Conservation (phyloP, 345 rosid species). For the Eucalyptus pauciflora region DNA sequence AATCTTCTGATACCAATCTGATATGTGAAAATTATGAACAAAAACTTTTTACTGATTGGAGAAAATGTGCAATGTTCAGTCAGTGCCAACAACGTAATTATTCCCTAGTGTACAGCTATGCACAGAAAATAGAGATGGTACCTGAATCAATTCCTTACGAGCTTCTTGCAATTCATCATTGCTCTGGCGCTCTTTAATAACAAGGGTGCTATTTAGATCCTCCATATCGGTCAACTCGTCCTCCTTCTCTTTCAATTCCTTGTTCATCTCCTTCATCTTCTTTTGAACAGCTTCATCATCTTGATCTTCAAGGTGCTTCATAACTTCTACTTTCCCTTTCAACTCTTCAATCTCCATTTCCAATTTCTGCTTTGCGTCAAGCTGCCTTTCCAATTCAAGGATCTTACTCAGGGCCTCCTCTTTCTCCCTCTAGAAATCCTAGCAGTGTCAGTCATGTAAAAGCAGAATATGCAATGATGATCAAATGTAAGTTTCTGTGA, state of each 20-base stretch:
- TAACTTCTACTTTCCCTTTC: conserved; percentile 70
- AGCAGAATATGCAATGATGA: background rate
- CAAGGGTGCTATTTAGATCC: conserved; percentile 16
- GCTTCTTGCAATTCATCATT: conserved; percentile 46
- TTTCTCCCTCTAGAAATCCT: conserved; percentile 57
- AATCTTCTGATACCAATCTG: background rate
- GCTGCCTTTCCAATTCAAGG: conserved; percentile 52
- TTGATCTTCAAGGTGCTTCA: conserved; percentile 68
- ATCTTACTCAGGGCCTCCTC: conserved; percentile 51
- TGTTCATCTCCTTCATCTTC: conserved; percentile 60
- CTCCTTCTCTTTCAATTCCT: conserved; percentile 37
- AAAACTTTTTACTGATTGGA: background rate
- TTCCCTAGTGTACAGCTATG: background rate
- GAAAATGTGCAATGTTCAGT: background rate
- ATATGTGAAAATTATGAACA: background rate
- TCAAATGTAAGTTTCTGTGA: background rate
- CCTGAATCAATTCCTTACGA: conserved; percentile 26
- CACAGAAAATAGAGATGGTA: background rate
- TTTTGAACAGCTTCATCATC: conserved; percentile 58
- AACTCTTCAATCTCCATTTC: conserved; percentile 83
- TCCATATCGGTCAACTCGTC: conserved; percentile 27
- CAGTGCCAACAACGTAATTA: background rate
- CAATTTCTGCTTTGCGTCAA: conserved; percentile 64
- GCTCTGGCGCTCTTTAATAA: conserved; percentile 40
- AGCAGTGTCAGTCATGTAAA: background rate